Conservation (phyloP, 306 rosid genomes). For the Adenanthera pavonina region DNA sequence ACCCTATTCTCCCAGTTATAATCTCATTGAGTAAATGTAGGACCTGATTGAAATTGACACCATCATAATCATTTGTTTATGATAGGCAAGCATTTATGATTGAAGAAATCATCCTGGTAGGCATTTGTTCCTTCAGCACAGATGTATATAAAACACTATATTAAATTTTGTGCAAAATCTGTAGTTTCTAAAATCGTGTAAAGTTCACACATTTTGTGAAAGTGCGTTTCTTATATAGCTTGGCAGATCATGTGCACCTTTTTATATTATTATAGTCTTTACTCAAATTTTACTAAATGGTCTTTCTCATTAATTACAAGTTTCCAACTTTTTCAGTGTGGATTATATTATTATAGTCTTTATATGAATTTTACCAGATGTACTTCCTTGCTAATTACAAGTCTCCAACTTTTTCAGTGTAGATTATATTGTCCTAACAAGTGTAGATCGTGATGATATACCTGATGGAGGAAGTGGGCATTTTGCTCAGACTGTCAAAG, state of each 20-base stretch:
- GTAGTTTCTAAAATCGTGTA: constrained; percentile 3
- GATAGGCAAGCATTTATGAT: background rate
- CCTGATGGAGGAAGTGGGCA: constrained; percentile 99
- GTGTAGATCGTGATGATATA: constrained; percentile 97
- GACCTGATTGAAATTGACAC: background rate
- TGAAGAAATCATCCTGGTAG: background rate
- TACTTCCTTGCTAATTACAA: constrained; percentile 11
- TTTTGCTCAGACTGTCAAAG: constrained; percentile 87
- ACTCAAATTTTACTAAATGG: background rate
- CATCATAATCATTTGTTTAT: background rate
- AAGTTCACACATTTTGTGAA: background rate
- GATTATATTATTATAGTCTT: constrained; percentile 67
- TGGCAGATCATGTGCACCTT: background rate
- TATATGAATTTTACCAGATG: background rate
- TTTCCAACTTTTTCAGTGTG: constrained; percentile 56
- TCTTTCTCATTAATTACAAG: constrained; percentile 6
- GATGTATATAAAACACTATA: background rate
- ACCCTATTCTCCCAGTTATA: background rate
- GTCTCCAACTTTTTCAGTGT: constrained; percentile 54
- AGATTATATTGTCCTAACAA: constrained; percentile 86
- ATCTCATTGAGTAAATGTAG: background rate
- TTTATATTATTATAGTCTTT: constrained; percentile 3
- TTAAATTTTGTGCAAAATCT: background rate
- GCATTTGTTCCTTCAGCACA: background rate
- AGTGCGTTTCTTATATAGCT: constrained; percentile 5